Evolutionary conservation across 352 stramenopile species (phyloP).

Genomic region (Globisporangium orthogonon): DNA sequence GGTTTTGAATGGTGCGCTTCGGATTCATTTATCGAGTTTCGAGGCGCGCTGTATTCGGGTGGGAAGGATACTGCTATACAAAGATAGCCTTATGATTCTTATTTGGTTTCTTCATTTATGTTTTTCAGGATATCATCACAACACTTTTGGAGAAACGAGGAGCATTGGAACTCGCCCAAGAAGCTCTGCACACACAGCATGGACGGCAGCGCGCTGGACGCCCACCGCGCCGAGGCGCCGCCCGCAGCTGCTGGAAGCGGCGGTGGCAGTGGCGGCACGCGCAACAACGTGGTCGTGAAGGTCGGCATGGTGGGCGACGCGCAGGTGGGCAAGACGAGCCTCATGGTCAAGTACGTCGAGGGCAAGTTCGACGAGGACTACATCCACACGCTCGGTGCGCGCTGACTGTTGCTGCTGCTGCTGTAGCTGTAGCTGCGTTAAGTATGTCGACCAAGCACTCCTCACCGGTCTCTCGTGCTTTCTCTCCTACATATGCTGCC

Average conservation of each 20-base stretch:
- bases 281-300: constrained; percentile 89
- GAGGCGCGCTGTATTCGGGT: too few species aligned
- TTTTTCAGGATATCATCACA: not conserved
- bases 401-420: constrained; percentile 6
- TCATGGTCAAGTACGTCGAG: constrained; percentile 96
- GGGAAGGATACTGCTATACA: too few species aligned
- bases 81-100: too few species aligned
- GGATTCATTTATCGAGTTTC: too few species aligned
- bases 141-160: not conserved
- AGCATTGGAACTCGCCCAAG: not conserved
- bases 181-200: not conserved
- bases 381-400: constrained; percentile 90
- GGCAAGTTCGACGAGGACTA: constrained; percentile 96
- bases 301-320: constrained; percentile 93
- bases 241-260: constrained; percentile 21
- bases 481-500: not conserved
- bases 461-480: not conserved
- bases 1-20: too few species aligned
- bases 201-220: not conserved
- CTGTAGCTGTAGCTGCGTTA: not conserved
- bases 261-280: constrained; percentile 20
- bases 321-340: constrained; percentile 92
- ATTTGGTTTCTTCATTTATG: not conserved
- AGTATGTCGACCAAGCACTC: not conserved
- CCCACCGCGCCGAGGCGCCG: constrained; percentile 8